Base-by-base conservation (phyloP, 225 moss, liverwort and hornwort genomes). In the Bryoerythrophyllum caledonicum region DNA sequence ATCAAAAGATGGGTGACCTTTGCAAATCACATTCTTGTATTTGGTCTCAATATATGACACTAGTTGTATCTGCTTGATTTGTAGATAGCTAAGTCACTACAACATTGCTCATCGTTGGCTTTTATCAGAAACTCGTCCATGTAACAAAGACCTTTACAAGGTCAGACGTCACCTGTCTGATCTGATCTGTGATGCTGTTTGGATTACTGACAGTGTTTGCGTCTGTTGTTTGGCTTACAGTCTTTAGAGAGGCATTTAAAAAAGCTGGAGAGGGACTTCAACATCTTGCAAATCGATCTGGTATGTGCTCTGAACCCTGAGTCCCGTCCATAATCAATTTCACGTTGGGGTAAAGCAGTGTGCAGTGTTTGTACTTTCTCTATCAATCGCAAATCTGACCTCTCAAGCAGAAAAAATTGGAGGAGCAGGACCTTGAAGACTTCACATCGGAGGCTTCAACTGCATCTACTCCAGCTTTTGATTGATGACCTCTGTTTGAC, bases 201-300 rank as follows among this genome's bases (percentile, higher is more conserved):
- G 26, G 74, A 23, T 24, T 64, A 77, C 65, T 84, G 60, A 80
- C 59, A 44, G 28, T 35, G 7, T 12, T 59, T 60, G 48, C 51
- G 23, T 55, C 32, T 71, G 17, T 57, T 32, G 32, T 62, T 53
- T 65, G 76, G 23, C 49, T 72, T 76, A 32, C 82, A 99, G 97
- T 83, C 94, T 68, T 80, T 99, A 78, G 84, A 91, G 71, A 87
- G 68, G 77, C 97, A 93, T 80, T 77, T 99, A 68, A 80, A 79
- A 54, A 70, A 77, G 51, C 71, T 95, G 90, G 91, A 92, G 86
- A 80, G 79, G 60, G 87, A 95, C 62, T 86, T 91, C 15, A 70
- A 46, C 52, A 27, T 51, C 15, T 76, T 93, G 83, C 83, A 78
- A 82, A 76, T 76, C 61, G 81, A 91, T 71, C 74, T 94, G 92